Evolutionary conservation across 2,329 filamentous ascomycete species (phyloP).

Genomic region (Fusarium solani-melongenae): DNA sequence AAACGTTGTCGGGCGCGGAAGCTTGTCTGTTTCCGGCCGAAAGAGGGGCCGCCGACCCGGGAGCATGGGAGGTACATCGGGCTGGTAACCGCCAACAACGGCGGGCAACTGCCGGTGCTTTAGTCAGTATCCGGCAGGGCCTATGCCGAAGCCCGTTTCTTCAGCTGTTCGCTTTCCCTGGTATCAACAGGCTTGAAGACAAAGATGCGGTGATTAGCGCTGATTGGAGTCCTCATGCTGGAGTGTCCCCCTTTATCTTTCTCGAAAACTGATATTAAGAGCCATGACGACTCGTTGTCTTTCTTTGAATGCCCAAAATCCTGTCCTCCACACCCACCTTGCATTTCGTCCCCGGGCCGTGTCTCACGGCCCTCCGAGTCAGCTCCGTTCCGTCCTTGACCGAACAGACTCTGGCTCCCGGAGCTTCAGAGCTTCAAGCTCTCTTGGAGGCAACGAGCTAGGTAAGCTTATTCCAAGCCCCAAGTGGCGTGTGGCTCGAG

Average conservation of each 20-base stretch:
- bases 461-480: slow-evolving; percentile 1
- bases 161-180: background rate
- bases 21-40: slow-evolving; percentile 30
- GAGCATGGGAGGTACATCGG: slow-evolving; percentile 20
- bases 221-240: background rate
- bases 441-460: slow-evolving; percentile 1
- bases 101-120: background rate
- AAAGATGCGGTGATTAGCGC: background rate
- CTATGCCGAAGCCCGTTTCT: background rate
- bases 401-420: background rate
- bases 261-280: background rate
- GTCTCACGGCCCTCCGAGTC: slow-evolving; percentile 7
- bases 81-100: background rate
- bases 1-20: slow-evolving; percentile 18
- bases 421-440: slow-evolving; percentile 1
- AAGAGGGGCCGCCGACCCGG: slow-evolving; percentile 32
- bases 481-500: slow-evolving; percentile 8
- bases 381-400: slow-evolving; percentile 21
- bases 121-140: background rate
- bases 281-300: background rate
- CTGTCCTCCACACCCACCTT: background rate
- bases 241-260: background rate
- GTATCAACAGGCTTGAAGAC: background rate
- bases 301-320: background rate
- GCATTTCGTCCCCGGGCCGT: background rate